Conservation (phyloP, 371 early-diverging fungal species). For the Mucor saturninus region DNA sequence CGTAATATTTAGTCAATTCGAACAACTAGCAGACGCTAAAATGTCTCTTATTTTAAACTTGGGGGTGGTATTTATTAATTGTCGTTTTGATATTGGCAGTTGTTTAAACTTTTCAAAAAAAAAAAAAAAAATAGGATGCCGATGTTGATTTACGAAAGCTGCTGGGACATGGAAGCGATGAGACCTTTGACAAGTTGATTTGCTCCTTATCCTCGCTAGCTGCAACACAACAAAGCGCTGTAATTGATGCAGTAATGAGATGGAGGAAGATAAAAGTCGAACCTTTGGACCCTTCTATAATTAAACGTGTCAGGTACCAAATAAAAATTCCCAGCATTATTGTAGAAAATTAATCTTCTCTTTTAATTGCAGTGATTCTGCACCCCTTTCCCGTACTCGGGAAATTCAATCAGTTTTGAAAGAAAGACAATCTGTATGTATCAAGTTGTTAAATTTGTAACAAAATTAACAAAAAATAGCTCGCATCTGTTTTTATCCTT, state of each 20-base stretch:
- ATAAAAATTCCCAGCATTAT: background rate
- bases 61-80: conserved; percentile 38
- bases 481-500: conserved; percentile 87
- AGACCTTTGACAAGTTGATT: conserved; percentile 80
- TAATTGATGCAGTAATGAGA: conserved; percentile 89
- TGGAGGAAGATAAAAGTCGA: conserved; percentile 88
- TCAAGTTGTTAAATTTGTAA: background rate
- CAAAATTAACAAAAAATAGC: conserved; percentile 41
- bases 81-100: no score
- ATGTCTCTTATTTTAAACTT: conserved; percentile 46
- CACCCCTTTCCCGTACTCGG: conserved; percentile 46
- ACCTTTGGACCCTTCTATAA: conserved; percentile 50
- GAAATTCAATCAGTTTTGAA: conserved; percentile 50
- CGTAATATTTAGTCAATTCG: conserved; percentile 52
- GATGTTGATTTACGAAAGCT: conserved; percentile 70
- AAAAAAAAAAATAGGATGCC: conserved; percentile 47
- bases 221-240: conserved; percentile 81
- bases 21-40: conserved; percentile 47
- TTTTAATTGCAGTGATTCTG: conserved; percentile 45
- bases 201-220: conserved; percentile 83
- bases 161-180: conserved; percentile 76
- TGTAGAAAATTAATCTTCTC: conserved; percentile 13
- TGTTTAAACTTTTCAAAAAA: no score
- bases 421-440: conserved; percentile 57
- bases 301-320: conserved; percentile 48